A percentile compares a stretch with the other conserved stretches of the same genome.
Evolutionary conservation across 2,329 filamentous ascomycete species (phyloP).

Genomic region (Monosporascus sp.): DNA sequence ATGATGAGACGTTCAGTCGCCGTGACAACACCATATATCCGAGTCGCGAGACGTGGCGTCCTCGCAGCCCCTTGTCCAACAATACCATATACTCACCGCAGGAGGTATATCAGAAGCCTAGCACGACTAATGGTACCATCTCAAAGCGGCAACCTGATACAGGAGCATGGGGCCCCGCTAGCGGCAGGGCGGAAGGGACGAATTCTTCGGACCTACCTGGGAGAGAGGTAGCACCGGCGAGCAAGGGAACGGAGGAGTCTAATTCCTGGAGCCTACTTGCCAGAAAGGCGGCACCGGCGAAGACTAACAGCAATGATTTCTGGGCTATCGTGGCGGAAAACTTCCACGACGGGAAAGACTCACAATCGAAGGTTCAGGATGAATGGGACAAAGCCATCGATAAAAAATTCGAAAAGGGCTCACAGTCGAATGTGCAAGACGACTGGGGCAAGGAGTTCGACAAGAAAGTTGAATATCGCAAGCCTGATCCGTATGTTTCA

Average conservation of each 20-base stretch:
- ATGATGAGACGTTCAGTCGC: too few relatives aligned
- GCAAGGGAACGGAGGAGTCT: neutral
- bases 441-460: slow-evolving; percentile 11
- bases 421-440: neutral
- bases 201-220: neutral
- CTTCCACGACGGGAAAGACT: neutral
- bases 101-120: neutral
- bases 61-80: too few relatives aligned
- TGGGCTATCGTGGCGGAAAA: slow-evolving; percentile 9
- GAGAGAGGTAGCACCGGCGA: neutral
- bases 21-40: too few relatives aligned
- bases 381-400: neutral
- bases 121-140: neutral
- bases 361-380: neutral
- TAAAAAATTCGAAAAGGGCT: slow-evolving; percentile 3
- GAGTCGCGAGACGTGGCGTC: too few relatives aligned
- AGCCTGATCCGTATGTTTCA: neutral
- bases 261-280: slow-evolving; percentile 13
- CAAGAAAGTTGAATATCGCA: neutral
- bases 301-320: slow-evolving; percentile 11
- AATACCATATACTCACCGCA: too few relatives aligned
- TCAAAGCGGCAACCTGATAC: neutral
- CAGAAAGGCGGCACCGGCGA: slow-evolving; percentile 8
- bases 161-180: neutral
- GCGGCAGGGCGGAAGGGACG: neutral